Evolutionary conservation across 2,329 filamentous ascomycete species (phyloP), one percentile per base, ranked within the genome.

Genomic region (Exophiala viscosa): DNA sequence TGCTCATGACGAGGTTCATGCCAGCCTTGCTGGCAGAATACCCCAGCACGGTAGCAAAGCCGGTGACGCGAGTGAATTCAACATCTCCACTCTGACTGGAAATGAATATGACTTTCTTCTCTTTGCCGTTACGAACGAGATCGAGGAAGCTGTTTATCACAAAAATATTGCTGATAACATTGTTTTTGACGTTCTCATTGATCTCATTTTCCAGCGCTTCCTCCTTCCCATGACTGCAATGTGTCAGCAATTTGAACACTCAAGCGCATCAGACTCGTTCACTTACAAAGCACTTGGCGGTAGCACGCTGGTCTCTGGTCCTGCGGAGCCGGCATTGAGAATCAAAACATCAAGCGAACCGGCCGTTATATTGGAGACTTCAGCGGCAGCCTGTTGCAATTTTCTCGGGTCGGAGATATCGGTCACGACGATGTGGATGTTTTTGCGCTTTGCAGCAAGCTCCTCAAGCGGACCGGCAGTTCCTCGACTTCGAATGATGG

Each of bases 81-180:
- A 53, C 18, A 48, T 73, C 70, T 0, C 65, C 71, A 55, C 70
- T 63, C 7, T 63, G 71, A 8, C 57, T 69, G 15, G 69, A 69
- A 18, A 76, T 69, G 14, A 69, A 61, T 5, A 73, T 59, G 48
- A 76, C 69, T 59, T 76, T 75, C 63, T 76, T 76, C 43, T 64
- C 54, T 43, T 45, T 48, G 32, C 70, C 69, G 31, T 68, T 70
- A 13, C 66, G 59, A 20, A 76, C 59, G 17, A 76, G 64, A 0
- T 72, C 71, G 1, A 76, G 53, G 59, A 74, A 74, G 3, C 66
- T 62, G 44, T 71, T 73, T 40, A 58, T 47, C 36, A 56, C 48
- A 28, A 50, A 50, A 32, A 58, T 53, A 32, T 55, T 58, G 41
- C 50, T 44, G 48, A 56, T 47, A 31, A 58, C 23, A 41, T 58